Percentiles rank a stretch among this genome's conserved stretches.
phyloP scores from a whole-genome alignment of 2,329 filamentous ascomycete species.

The Hyphodiscus sp. region DNA sequence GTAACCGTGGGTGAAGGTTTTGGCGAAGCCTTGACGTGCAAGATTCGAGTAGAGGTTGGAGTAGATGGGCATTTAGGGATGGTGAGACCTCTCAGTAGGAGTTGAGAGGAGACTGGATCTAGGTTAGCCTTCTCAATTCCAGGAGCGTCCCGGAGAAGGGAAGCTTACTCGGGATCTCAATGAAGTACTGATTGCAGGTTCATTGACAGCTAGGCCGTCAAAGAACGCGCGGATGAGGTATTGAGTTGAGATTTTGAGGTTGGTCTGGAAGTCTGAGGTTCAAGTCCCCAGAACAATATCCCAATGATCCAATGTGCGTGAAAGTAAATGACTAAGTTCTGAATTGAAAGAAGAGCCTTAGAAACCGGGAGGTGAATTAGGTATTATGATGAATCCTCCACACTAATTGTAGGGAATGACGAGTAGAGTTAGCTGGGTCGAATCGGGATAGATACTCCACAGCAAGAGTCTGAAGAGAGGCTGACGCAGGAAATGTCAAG shows the following conservation, averaged over 20 bases:
- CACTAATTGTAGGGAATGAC: conserved; percentile 20
- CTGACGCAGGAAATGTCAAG: conserved; percentile 5
- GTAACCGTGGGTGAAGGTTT: conserved; percentile 96
- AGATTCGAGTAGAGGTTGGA: conserved; percentile 68
- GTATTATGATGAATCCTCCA: conserved; percentile 16
- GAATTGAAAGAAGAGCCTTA: conserved; percentile 9
- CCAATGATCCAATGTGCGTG: background rate
- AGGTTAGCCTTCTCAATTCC: conserved; percentile 10
- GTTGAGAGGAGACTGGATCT: conserved; percentile 26
- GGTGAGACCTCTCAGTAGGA: conserved; percentile 55
- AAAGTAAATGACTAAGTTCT: conserved; percentile 9
- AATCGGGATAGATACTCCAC: conserved; percentile 13
- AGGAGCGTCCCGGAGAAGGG: background rate
- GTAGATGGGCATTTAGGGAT: conserved; percentile 86
- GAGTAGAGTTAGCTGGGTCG: conserved; percentile 12
- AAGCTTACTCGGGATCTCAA: conserved; percentile 25
- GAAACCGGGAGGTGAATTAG: conserved; percentile 2
- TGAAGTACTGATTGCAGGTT: conserved; percentile 65
- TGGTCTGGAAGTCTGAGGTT: conserved; percentile 1
- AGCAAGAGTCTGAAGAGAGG: conserved; percentile 2
- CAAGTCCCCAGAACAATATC: conserved; percentile 9
- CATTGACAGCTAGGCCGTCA: conserved; percentile 95
- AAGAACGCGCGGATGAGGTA: conserved; percentile 67
- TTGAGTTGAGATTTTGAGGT: conserved; percentile 14
- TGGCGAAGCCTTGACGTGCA: conserved; percentile 95